Conservation (phyloP, 2,329 filamentous ascomycete species). For the Fonsecaea nubica region DNA sequence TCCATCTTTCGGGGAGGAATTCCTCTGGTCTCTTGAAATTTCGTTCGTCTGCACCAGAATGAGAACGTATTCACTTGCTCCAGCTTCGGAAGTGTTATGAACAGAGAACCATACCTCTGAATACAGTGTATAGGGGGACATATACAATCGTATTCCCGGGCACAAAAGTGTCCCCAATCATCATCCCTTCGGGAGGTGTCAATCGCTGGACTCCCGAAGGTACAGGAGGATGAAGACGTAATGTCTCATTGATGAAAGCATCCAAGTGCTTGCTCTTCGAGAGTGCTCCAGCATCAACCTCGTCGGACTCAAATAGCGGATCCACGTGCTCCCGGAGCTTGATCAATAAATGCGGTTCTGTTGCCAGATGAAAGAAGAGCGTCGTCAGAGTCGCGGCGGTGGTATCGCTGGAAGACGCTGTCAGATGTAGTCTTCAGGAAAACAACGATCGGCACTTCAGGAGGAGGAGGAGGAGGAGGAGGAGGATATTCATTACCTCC, state of each 20-base stretch:
- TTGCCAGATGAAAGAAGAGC: constrained; percentile 1
- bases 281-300: not conserved
- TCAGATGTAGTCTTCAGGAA: not conserved
- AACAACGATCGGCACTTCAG: not conserved
- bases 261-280: constrained; percentile 41
- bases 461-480: not conserved
- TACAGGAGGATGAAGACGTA: constrained; percentile 51
- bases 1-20: constrained; percentile 52
- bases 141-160: constrained; percentile 40
- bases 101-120: not conserved
- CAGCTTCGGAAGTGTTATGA: not conserved
- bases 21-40: constrained; percentile 33
- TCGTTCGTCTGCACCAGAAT: constrained; percentile 45
- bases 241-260: constrained; percentile 50
- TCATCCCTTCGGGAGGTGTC: constrained; percentile 45
- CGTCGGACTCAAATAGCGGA: not conserved
- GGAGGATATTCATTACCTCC: not conserved
- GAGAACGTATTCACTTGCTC: not conserved
- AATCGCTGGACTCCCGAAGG: constrained; percentile 46
- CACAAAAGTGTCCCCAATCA: constrained; percentile 45
- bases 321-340: not conserved
- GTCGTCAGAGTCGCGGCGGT: not conserved
- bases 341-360: not conserved
- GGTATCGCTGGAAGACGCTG: not conserved
- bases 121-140: constrained; percentile 9